phyloP scores from a whole-genome alignment of 106 monocot species.

The Vanilla planifolia region DNA sequence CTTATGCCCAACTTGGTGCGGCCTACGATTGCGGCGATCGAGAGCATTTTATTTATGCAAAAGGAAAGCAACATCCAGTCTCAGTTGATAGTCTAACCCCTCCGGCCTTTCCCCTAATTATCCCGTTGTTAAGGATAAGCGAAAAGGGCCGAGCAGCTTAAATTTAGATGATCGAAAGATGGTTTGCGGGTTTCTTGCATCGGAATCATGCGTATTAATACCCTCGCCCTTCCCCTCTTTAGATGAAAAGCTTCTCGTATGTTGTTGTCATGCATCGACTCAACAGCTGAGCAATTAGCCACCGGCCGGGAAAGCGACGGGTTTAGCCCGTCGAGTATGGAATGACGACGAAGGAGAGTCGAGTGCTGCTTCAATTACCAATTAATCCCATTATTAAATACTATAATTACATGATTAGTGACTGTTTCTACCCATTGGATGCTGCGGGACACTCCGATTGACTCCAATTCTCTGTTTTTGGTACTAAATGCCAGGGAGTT shows the following conservation, averaged over 20 bases:
- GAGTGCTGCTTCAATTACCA: too few species aligned
- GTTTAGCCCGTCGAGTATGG: too few species aligned
- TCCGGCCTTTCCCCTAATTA: neutral
- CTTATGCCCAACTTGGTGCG: conserved; percentile 5
- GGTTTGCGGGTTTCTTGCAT: neutral
- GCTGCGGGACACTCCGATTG: too few species aligned
- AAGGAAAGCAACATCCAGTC: conserved; percentile 6
- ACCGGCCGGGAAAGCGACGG: conserved; percentile 1
- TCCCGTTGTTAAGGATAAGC: neutral
- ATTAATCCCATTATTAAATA: neutral
- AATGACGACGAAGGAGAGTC: too few species aligned
- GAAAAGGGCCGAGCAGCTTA: neutral
- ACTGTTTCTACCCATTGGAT: neutral
- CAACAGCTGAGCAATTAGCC: neutral
- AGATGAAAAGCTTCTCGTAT: conserved; percentile 1
- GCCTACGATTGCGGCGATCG: conserved; percentile 6
- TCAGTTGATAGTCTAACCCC: neutral
- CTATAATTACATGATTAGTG: neutral
- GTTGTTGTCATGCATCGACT: conserved; percentile 1
- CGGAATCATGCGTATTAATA: neutral
- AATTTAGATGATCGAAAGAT: neutral
- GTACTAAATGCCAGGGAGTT: too few species aligned
- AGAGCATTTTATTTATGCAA: conserved; percentile 7
- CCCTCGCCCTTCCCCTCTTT: conserved; percentile 2
- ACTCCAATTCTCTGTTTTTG: too few species aligned